These are phyloP conservation scores for Blastobotrys illinoisensis DNA, from an alignment of 1,139 yeast genomes.

Conservation along the genomic window DNA sequence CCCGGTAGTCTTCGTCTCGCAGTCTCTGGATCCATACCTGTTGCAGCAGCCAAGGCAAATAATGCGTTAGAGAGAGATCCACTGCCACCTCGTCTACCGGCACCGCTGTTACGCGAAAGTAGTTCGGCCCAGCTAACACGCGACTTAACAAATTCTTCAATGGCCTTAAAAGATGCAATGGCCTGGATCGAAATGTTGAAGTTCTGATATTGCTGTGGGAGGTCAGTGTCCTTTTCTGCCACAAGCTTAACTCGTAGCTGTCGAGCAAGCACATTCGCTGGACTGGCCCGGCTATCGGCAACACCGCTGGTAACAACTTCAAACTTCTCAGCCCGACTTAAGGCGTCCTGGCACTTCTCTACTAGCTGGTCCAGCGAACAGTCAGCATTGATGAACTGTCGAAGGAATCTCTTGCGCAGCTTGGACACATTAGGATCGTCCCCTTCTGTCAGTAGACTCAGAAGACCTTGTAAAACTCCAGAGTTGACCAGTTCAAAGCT, in stretches of 20 bases:
- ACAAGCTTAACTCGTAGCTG: slow-evolving; percentile 59
- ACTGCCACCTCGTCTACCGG: slow-evolving; percentile 6
- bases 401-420: slow-evolving; percentile 40
- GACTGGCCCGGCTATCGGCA: slow-evolving; percentile 24
- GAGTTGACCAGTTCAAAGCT: slow-evolving; percentile 74
- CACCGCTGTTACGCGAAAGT: slow-evolving; percentile 9
- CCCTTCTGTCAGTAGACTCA: slow-evolving; percentile 25
- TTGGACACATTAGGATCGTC: background rate
- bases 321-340: slow-evolving; percentile 71
- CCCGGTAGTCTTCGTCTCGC: background rate
- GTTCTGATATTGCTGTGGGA: slow-evolving; percentile 21
- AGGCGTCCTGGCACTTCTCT: slow-evolving; percentile 62
- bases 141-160: slow-evolving; percentile 48
- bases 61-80: slow-evolving; percentile 13
- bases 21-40: slow-evolving; percentile 16
- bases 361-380: slow-evolving; percentile 34
- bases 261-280: slow-evolving; percentile 63
- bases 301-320: slow-evolving; percentile 59
- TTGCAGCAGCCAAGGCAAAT: slow-evolving; percentile 17
- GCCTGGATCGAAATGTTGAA: slow-evolving; percentile 68
- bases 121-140: slow-evolving; percentile 20
- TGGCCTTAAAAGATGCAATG: slow-evolving; percentile 73
- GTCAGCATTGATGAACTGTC: slow-evolving; percentile 40
- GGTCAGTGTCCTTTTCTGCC: slow-evolving; percentile 27
- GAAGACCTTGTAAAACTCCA: slow-evolving; percentile 51